Conservation (phyloP, 139 green algal species). For the Asterochloris sp. region DNA sequence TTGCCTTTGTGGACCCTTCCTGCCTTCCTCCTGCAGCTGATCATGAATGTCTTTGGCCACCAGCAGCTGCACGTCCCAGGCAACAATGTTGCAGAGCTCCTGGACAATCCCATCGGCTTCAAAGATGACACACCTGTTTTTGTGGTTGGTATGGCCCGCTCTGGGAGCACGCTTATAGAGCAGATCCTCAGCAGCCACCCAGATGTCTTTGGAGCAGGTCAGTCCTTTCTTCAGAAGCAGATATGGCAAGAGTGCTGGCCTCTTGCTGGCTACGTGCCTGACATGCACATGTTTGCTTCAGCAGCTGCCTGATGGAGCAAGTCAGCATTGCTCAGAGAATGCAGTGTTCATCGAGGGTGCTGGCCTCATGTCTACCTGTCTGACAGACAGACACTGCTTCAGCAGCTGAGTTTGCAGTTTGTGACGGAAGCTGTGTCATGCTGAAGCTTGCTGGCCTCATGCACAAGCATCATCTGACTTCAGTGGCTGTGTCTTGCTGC, state of each 20-base stretch:
- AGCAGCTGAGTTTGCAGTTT: not conserved
- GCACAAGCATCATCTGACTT: not conserved
- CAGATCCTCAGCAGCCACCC: conserved; percentile 57
- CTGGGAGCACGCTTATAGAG: conserved; percentile 74
- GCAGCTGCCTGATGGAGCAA: too few relatives aligned
- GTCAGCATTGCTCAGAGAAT: too few relatives aligned
- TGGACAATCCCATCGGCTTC: not conserved
- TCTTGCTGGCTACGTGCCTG: too few relatives aligned
- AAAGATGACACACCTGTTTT: conserved; percentile 45
- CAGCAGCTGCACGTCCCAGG: too few relatives aligned
- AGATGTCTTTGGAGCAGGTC: conserved; percentile 27
- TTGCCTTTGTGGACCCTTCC: too few relatives aligned
- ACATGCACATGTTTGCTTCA: too few relatives aligned
- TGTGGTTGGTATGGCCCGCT: conserved; percentile 69
- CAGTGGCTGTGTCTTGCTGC: not conserved
- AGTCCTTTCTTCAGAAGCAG: conserved; percentile 3
- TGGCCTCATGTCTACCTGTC: not conserved
- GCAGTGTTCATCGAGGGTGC: not conserved
- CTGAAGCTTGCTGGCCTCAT: not conserved
- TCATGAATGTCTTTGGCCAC: too few relatives aligned
- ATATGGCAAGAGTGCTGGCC: conserved; percentile 7
- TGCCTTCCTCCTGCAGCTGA: too few relatives aligned
- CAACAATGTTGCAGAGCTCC: too few relatives aligned
- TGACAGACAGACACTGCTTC: not conserved
- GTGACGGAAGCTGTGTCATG: not conserved